Percentiles rank a stretch among this genome's conserved stretches.
Conservation (phyloP, 306 rosid genomes). For the Spatholobus suberectus region DNA sequence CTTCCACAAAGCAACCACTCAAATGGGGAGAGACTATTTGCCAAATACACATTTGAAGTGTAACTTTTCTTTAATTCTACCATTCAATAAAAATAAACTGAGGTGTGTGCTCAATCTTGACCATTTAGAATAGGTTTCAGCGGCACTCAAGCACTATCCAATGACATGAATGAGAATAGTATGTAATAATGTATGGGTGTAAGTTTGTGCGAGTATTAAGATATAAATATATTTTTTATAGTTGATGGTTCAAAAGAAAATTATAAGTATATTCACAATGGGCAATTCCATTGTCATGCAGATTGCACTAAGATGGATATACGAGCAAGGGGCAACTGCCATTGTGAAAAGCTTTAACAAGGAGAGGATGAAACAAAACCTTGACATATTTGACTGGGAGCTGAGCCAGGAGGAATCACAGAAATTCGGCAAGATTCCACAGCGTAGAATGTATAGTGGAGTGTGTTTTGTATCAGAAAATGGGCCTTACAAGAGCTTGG, state of each 20-base stretch:
- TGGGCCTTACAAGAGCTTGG: conserved; percentile 51
- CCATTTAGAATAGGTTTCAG: neutral
- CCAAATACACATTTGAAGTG: neutral
- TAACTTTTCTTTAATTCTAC: neutral
- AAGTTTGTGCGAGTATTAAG: neutral
- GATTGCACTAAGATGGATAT: conserved; percentile 44
- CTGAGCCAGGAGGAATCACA: conserved; percentile 24
- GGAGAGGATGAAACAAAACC: conserved; percentile 59
- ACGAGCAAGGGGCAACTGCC: conserved; percentile 36
- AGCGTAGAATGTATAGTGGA: conserved; percentile 20
- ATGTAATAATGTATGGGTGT: neutral
- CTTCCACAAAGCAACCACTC: neutral
- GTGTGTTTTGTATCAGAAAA: conserved; percentile 37
- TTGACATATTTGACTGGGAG: conserved; percentile 50
- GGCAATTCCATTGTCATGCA: conserved; percentile 21
- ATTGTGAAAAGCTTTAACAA: conserved; percentile 56
- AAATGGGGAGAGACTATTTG: neutral
- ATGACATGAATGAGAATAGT: neutral
- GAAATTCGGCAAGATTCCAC: conserved; percentile 50
- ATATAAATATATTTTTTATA: neutral
- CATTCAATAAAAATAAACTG: neutral
- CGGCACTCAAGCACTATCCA: neutral
- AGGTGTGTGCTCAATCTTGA: neutral
- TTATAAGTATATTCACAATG: neutral
- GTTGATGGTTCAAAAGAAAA: neutral